Evolutionary conservation across 805 yeast genomes (phyloP), one percentile per base, ranked within the genome.

Genomic region (Pichia heedii): DNA sequence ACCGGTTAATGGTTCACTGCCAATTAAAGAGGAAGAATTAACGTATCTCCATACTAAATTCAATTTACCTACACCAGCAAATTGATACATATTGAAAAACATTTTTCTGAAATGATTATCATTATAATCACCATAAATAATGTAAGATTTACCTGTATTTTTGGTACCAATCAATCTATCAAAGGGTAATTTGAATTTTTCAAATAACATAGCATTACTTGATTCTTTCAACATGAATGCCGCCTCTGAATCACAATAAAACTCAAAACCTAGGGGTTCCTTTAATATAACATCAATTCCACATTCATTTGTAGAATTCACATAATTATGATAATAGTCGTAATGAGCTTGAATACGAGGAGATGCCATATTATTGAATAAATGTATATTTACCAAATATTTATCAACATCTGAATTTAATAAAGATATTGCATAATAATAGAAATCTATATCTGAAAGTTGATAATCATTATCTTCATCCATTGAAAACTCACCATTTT

Each of bases 21-120:
- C 52, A 16, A 29, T 19, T 2, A 22, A 30, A 7, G 22, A 12
- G 6, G 29, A 26, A 22, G 48, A 41, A 0, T 83, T 81, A 12
- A 76, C 68, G 52, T 87, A 81, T 51, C 96, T 73, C 82, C 94
- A 76, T 3, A 81, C 74, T 57, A 85, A 83, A 39, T 84, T 70
- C 22, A 88, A 56, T 54, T 84, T 84, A 0, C 84, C 90, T 2
- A 68, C 58, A 10, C 21, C 27, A 0, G 95, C 81, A 45, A 79
- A 77, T 33, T 74, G 71, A 46, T 68, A 71, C 41, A 90, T 61
- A 45, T 77, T 73, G 13, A 67, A 57, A 53, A 85, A 79, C 63
- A 84, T 80, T 5, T 65, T 65, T 15, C 65, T 65, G 52, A 87
- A 82, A 3, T 66, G 61, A 0, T 54, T 58, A n/a, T 74, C 68